Evolutionary conservation across 371 early-diverging fungal genomes (phyloP).

Genomic region (Mucor racemosus): DNA sequence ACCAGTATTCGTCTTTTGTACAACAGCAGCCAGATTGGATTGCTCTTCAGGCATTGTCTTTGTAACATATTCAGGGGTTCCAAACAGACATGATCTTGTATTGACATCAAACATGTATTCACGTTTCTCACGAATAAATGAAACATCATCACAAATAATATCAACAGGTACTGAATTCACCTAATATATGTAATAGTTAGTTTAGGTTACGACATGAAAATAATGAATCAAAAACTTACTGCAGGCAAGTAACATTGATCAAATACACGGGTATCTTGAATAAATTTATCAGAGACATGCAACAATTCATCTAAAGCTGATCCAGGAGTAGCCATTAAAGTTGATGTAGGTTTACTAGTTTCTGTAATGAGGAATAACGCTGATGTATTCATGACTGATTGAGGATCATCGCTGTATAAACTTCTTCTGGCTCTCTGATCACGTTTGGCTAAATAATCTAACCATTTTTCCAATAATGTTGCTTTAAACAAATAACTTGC

Average conservation of each 20-base stretch:
- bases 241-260: slow-evolving; percentile 45
- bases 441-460: slow-evolving; percentile 48
- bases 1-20: slow-evolving; percentile 32
- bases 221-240: slow-evolving; percentile 16
- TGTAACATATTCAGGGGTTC: slow-evolving; percentile 41
- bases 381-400: slow-evolving; percentile 46
- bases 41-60: slow-evolving; percentile 24
- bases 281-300: slow-evolving; percentile 31
- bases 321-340: slow-evolving; percentile 24
- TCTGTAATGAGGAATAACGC: slow-evolving; percentile 53
- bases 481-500: slow-evolving; percentile 59
- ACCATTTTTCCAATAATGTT: slow-evolving; percentile 56
- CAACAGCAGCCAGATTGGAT: slow-evolving; percentile 23
- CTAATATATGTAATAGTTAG: slow-evolving; percentile 12
- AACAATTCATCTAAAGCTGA: slow-evolving; percentile 40
- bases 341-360: slow-evolving; percentile 33
- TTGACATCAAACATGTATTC: slow-evolving; percentile 55
- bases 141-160: slow-evolving; percentile 65
- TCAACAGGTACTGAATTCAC: slow-evolving; percentile 74
- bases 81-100: slow-evolving; percentile 56
- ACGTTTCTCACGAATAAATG: slow-evolving; percentile 63
- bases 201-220: neutral
- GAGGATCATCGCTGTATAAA: slow-evolving; percentile 36
- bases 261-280: slow-evolving; percentile 25
- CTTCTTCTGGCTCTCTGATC: slow-evolving; percentile 47